Evolutionary conservation across 2,329 filamentous ascomycete genomes (phyloP).

Genomic region (Tolypocladium paradoxum): DNA sequence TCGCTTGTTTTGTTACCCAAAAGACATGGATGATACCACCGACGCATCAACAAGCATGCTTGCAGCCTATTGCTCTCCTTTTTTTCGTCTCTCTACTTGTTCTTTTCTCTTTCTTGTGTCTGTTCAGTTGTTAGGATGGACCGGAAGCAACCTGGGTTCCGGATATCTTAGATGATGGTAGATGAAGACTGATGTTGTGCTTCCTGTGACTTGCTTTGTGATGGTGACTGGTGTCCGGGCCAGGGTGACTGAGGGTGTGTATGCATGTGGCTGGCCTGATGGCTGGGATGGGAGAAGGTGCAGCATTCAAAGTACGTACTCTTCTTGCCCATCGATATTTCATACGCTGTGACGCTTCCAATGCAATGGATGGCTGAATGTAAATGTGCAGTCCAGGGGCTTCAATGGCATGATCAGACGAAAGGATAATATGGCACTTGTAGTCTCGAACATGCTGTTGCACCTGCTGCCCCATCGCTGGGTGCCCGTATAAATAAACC

Average conservation of each 20-base stretch:
- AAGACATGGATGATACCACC: slow-evolving; percentile 32
- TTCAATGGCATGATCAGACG: too few relatives aligned
- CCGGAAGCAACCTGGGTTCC: background rate
- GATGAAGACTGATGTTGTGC: background rate
- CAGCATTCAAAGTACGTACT: too few relatives aligned
- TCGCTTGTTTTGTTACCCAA: slow-evolving; percentile 16
- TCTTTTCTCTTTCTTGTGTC: background rate
- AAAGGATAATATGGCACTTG: too few relatives aligned
- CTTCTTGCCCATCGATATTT: too few relatives aligned
- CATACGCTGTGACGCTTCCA: too few relatives aligned
- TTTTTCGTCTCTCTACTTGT: background rate
- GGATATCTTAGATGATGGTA: background rate
- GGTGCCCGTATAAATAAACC: too few relatives aligned
- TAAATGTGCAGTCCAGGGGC: too few relatives aligned
- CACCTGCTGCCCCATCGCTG: too few relatives aligned
- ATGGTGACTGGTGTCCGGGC: background rate
- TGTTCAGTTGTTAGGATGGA: background rate
- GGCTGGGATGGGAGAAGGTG: background rate
- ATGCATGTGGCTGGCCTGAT: background rate
- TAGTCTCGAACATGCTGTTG: too few relatives aligned
- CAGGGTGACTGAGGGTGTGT: background rate
- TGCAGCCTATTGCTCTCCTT: slow-evolving; percentile 11
- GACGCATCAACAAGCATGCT: slow-evolving; percentile 24
- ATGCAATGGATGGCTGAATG: too few relatives aligned
- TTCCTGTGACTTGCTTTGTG: background rate